phyloP scores from a whole-genome alignment of 768 basidiomycete genomes.

The Coprinopsis strossmayeri region DNA sequence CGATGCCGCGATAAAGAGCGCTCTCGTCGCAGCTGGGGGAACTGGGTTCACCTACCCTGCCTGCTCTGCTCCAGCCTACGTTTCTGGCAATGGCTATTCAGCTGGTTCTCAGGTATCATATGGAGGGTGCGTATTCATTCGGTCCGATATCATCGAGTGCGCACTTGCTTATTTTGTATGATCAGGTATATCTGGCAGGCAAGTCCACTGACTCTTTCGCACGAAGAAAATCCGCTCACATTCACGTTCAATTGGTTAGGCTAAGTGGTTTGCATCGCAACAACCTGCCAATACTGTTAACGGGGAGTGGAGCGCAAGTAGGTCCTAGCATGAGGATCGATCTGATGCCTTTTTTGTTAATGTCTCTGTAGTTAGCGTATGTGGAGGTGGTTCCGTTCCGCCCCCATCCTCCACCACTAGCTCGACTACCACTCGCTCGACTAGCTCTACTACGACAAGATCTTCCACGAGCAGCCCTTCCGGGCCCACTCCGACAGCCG shows the following conservation, averaged over 20 bases:
- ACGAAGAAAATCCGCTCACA: background rate
- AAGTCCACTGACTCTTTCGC: slow-evolving; percentile 1
- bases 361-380: slow-evolving; percentile 43
- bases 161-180: no score
- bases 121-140: no score
- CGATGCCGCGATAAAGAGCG: slow-evolving; percentile 55
- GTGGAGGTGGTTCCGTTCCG: slow-evolving; percentile 22
- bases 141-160: no score
- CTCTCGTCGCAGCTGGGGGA: slow-evolving; percentile 54
- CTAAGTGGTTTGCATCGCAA: slow-evolving; percentile 51
- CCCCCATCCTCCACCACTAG: slow-evolving; percentile 8
- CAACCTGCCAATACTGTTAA: slow-evolving; percentile 41
- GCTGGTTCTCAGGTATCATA: slow-evolving; percentile 49
- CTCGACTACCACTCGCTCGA: slow-evolving; percentile 15
- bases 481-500: slow-evolving; percentile 26
- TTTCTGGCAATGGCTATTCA: slow-evolving; percentile 41
- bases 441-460: slow-evolving; percentile 14
- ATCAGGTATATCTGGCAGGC: slow-evolving; percentile 68
- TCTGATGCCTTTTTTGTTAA: background rate
- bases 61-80: slow-evolving; percentile 51
- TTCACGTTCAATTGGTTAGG: slow-evolving; percentile 27
- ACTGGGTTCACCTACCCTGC: slow-evolving; percentile 61
- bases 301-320: slow-evolving; percentile 63
- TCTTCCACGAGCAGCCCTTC: slow-evolving; percentile 17
- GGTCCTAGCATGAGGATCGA: slow-evolving; percentile 16